phyloP scores from a whole-genome alignment of 768 basidiomycete species.

The Amanita pallidorosea region DNA sequence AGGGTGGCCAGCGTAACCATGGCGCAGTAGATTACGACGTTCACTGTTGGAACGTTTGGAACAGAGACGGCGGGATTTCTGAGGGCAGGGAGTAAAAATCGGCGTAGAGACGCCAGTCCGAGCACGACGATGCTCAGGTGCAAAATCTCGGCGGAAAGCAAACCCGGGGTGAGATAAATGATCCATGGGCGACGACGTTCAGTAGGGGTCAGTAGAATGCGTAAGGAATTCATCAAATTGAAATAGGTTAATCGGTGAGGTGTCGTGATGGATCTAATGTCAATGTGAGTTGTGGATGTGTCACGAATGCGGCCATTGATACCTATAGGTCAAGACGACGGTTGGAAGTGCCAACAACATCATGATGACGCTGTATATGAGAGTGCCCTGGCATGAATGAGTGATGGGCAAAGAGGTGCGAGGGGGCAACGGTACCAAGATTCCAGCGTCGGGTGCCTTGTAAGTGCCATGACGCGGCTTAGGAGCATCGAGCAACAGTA shows the following conservation, averaged over 20 bases:
- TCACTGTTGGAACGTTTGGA: conserved; percentile 36
- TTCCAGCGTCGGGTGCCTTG: conserved; percentile 48
- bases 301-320: conserved; percentile 11
- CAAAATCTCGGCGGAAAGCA: conserved; percentile 48
- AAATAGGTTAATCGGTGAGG: conserved; percentile 67
- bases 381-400: conserved; percentile 31
- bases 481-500: conserved; percentile 47
- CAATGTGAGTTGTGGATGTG: conserved; percentile 5
- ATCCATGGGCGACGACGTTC: conserved; percentile 74
- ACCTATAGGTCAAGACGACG: conserved; percentile 72
- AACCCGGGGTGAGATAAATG: conserved; percentile 67
- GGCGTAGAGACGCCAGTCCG: conserved; percentile 34
- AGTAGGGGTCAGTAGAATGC: conserved; percentile 69
- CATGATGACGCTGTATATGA: conserved; percentile 53
- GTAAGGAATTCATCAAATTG: conserved; percentile 44
- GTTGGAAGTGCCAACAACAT: conserved; percentile 61
- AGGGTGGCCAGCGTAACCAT: conserved; percentile 45
- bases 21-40: conserved; percentile 43
- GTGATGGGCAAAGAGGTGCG: background rate
- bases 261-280: conserved; percentile 65
- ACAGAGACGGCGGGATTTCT: conserved; percentile 19
- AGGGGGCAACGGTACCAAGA: conserved; percentile 24
- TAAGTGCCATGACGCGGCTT: conserved; percentile 56
- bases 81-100: conserved; percentile 32
- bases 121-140: conserved; percentile 38